These are phyloP conservation scores for Verticillium alfalfae DNA, from an alignment of 2,329 filamentous ascomycete species.

Conservation along the genomic window DNA sequence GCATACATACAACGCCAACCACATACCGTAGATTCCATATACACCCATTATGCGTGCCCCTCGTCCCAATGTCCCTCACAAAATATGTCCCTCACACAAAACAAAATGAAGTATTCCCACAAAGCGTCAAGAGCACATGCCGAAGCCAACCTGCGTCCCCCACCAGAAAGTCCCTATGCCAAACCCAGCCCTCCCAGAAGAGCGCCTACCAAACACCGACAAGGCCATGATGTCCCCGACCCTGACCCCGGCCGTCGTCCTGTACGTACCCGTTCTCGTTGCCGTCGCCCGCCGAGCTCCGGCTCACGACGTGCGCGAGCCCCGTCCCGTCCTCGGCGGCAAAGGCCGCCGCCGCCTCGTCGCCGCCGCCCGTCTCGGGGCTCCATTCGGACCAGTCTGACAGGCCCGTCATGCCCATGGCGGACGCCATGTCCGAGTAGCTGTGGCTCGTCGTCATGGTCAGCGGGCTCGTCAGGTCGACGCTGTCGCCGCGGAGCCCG, in stretches of 20 bases:
- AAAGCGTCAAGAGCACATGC: no score
- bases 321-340: conserved; percentile 1
- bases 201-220: conserved; percentile 9
- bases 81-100: no score
- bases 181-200: no score
- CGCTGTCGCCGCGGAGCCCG: not conserved
- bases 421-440: conserved; percentile 1
- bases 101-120: no score
- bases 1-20: not conserved
- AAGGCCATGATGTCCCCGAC: conserved; percentile 7
- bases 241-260: not conserved
- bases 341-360: conserved; percentile 3
- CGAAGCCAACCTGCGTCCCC: no score
- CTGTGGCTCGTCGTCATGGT: conserved; percentile 9
- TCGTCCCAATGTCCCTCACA: not conserved
- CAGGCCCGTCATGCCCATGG: conserved; percentile 8
- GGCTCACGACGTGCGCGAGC: not conserved
- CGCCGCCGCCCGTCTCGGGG: conserved; percentile 6
- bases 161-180: no score
- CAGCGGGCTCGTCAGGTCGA: conserved; percentile 10
- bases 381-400: conserved; percentile 6
- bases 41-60: not conserved
- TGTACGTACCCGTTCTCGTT: conserved; percentile 1
- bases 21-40: not conserved
- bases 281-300: not conserved